These are phyloP conservation scores for Stephania japonica DNA, from an alignment of 164 flowering plant species.

Conservation along the genomic window DNA sequence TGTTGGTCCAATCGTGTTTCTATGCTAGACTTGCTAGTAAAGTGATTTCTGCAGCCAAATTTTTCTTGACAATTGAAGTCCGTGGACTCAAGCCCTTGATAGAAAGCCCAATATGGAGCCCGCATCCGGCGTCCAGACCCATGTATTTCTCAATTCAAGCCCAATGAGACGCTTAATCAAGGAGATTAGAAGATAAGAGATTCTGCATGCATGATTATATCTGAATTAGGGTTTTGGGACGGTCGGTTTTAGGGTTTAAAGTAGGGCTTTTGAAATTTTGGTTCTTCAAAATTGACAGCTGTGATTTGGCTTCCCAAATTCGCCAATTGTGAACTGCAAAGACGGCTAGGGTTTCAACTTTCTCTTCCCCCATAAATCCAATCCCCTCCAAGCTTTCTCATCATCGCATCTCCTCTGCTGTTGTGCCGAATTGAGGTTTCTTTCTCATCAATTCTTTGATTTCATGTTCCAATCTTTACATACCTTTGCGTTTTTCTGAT, in stretches of 20 bases:
- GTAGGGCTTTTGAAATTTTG: background rate
- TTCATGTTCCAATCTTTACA: background rate
- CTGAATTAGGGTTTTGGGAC: conserved; percentile 1
- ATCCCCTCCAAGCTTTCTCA: background rate
- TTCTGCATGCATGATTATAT: too few relatives aligned
- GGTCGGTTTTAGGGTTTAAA: background rate
- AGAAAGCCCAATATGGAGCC: too few relatives aligned
- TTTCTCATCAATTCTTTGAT: background rate
- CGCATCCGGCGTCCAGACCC: too few relatives aligned
- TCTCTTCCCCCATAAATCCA: background rate
- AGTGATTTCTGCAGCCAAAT: too few relatives aligned
- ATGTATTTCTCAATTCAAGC: too few relatives aligned
- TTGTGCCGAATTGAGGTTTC: background rate
- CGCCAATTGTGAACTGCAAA: background rate
- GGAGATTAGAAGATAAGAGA: too few relatives aligned
- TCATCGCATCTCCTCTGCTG: background rate
- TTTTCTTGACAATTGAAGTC: too few relatives aligned
- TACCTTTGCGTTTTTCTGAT: background rate
- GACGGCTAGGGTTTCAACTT: background rate
- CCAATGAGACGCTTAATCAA: too few relatives aligned
- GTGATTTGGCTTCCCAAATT: background rate
- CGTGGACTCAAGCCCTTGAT: too few relatives aligned
- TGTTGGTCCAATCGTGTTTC: too few relatives aligned
- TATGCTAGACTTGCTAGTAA: too few relatives aligned
- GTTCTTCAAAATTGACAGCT: background rate